These are phyloP conservation scores for Verticillium nubilum DNA, from an alignment of 2,329 filamentous ascomycete species.

Conservation along the genomic window DNA sequence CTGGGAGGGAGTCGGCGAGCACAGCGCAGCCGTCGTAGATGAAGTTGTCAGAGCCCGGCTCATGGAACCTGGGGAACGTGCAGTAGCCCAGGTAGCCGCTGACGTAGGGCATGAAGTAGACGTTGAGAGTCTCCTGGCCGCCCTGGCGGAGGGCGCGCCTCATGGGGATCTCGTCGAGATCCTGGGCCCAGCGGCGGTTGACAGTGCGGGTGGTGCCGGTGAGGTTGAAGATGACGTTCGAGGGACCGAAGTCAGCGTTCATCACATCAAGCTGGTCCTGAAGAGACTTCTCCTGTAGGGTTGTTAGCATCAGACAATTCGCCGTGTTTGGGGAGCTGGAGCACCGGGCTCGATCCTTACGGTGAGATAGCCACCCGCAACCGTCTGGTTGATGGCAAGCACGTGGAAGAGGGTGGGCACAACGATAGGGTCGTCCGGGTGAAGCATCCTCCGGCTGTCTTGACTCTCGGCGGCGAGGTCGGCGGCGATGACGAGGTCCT, in stretches of 20 bases:
- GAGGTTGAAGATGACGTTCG: constrained; percentile 39
- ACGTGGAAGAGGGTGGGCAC: constrained; percentile 23
- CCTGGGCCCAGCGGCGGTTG: constrained; percentile 37
- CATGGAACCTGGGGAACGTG: constrained; percentile 34
- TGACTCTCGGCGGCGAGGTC: not conserved
- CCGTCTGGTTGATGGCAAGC: constrained; percentile 17
- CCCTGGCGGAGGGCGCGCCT: constrained; percentile 40
- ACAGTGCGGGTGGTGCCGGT: constrained; percentile 37
- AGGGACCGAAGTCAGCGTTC: constrained; percentile 36
- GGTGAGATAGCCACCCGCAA: constrained; percentile 27
- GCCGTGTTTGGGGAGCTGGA: not conserved
- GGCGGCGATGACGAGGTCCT: not conserved
- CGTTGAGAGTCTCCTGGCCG: constrained; percentile 33
- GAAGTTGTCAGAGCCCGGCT: constrained; percentile 24
- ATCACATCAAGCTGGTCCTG: constrained; percentile 36
- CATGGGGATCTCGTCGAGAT: constrained; percentile 28
- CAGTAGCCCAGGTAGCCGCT: constrained; percentile 6
- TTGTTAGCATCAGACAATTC: not conserved
- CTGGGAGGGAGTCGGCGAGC: constrained; percentile 28
- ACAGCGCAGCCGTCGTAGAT: constrained; percentile 34
- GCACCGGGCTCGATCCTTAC: constrained; percentile 15
- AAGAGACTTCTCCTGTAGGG: constrained; percentile 25
- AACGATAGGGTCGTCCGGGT: not conserved
- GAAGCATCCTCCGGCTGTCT: not conserved
- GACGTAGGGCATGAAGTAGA: constrained; percentile 33